Evolutionary conservation across 345 rosid genomes (phyloP), one percentile per base, ranked within the genome.

Genomic region (Chamaenerion angustifolium): DNA sequence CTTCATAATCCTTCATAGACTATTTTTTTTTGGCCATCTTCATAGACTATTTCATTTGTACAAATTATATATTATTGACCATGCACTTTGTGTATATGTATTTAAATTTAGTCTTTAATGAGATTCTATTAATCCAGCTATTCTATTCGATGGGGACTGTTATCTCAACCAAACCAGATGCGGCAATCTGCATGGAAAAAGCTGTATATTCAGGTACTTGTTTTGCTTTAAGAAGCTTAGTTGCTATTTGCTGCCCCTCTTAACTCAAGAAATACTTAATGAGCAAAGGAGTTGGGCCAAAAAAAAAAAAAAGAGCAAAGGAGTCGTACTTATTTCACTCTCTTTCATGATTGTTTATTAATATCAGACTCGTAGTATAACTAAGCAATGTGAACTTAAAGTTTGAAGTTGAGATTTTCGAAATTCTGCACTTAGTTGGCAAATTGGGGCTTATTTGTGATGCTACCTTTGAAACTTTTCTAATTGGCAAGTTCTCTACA

Each of bases 101-200:
- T 17, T 37, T 23, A n/a, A 17, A 5, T 40, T 37, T 12, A 10
- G 8, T 35, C 47, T 35, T 16, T 48, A 2, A 0, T 13, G 18
- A 1, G 7, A 0, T 50, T 46, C 37, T 17, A 59, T 53, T 19
- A 13, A 35, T 56, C 49, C 71, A 89, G 98, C 48, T 89, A 89
- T 53, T 73, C 81, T 46, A 74, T 89, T 72, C 77, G 95, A 10
- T 89, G 98, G 95, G 88, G 98, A 64, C 63, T 71, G 23, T 53
- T 68, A 69, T 81, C 80, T 21, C 72, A 82, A 10, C 68, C 71
- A 17, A 73, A 76, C 46, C 77, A 68, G 67, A 68, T 81, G 43
- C 72, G 88, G 0, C 85, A 85, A 54, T 72, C 65, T 58, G 81
- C 94, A 42, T 89, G 98, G 98, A 89, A 89, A 79, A 83, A 83